Base-by-base conservation (phyloP, 768 basidiomycete genomes). In the Trametes cubensis region DNA sequence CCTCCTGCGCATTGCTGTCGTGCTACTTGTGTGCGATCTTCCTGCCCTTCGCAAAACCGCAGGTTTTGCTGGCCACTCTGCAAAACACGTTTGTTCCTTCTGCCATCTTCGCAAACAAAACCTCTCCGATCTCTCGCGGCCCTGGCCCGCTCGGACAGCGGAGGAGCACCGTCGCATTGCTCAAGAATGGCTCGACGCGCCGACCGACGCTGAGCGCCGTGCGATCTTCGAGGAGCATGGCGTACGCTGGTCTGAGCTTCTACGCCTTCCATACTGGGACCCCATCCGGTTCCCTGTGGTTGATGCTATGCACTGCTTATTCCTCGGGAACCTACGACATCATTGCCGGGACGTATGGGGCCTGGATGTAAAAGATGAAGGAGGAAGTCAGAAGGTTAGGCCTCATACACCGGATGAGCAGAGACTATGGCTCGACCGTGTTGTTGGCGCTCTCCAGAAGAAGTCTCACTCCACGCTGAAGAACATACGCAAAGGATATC, bases 241-340 rank as follows among this genome's bases (percentile, higher is more conserved):
- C 14, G 49, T 75, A 4, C 62, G 70, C 3, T 76, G 65, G 65
- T 70, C 69, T 0, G 62, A 70, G 23, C 50, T 81, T 2, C 62
- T 75, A 15, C 54, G 71, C 0, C 71, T 81, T 2, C 73, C 73
- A 0, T 81, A 81, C 61, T 80, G 78, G 73, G 72, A 79, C 58
- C 73, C 73, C 0, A 66, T 69, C 2, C 52, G 58, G 4, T 75
- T 65, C 50, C 50, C 72, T 5, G 65, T 77, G 0, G 64, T 80
- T 10, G 78, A 81, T 51, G 58, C 75, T 1, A 80, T 80, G 79
- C 80, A 81, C 63, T 73, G 70, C 18, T 65, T 80, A 0, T 72
- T 75, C 41, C 70, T 80, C 0, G 75, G 77, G 6, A 47, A 72
- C 1, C 57, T 77, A 4, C 65, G 71, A 21, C 68, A 73, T 21